Base-by-base conservation (phyloP, 2,329 filamentous ascomycete species). In the Fusarium anthophilum region DNA sequence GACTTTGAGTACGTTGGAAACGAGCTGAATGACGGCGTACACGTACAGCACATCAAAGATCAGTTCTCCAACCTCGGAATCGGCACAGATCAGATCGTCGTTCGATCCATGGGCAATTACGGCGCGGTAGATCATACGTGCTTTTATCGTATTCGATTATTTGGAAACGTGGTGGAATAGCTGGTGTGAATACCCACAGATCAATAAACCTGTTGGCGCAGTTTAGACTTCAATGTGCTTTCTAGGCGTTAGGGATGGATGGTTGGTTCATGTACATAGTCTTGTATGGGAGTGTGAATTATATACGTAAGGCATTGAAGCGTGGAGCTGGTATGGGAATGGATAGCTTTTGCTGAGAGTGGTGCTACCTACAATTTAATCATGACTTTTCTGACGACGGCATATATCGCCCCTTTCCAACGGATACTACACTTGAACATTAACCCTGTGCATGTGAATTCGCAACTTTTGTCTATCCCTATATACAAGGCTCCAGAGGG, bases 121-220 rank as follows among this genome's bases (percentile, higher is more conserved):
- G 90, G 91, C 20, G 83, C 85, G 15, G 79, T 77, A 32, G 82
- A 89, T 53, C 90, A 91, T 77, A 92, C 91, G 8, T 93, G 91
- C 78, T 87, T 93, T 76, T 93, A 93, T 81, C 84, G 91, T 3
- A 80, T 91, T n/a, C 83, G 86, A 63, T 66, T 93, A 50, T 91
- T 89, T 78, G 82, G 91, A 38, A 41, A 66, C 39, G 32, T 32
- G 32, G 30, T 22, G 11, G 64, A 65, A 43, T 32, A 59, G 43
- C 26, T 35, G 17, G 22, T 24, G 12, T 14, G 10, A n/a, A 39
- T 28, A 17, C 35, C 18, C 13, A 10, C 24, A 11, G 35, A 17
- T 13, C 1, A 13, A n/a, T 5, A 18, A n/a, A 18, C 8, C 20
- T n/a, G 24, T 28, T 55, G 35, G 51, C 2, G 37, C 35, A 28